phyloP scores from a whole-genome alignment of 805 yeast genomes.

The Wickerhamiella kurtzmanii region DNA sequence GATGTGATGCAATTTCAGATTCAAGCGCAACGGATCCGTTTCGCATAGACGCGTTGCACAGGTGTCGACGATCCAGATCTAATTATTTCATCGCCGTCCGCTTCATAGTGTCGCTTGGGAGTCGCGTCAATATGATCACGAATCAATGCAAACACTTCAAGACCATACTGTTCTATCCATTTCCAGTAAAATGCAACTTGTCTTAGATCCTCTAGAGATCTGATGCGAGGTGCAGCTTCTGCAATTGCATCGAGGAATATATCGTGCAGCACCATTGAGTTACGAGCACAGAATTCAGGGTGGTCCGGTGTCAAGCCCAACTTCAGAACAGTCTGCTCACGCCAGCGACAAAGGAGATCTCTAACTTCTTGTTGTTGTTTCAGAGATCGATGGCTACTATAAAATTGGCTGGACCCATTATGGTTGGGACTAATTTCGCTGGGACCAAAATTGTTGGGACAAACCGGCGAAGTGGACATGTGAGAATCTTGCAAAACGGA shows the following conservation, averaged over 20 bases:
- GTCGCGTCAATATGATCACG: constrained; percentile 14
- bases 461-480: too few relatives aligned
- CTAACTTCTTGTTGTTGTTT: constrained; percentile 3
- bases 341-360: constrained; percentile 12
- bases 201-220: constrained; percentile 17
- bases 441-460: too few relatives aligned
- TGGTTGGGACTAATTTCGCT: too few relatives aligned
- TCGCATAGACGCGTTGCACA: background rate
- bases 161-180: constrained; percentile 21
- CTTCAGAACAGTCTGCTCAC: constrained; percentile 13
- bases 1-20: too few relatives aligned
- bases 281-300: constrained; percentile 19
- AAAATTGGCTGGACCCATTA: too few relatives aligned
- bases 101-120: constrained; percentile 11
- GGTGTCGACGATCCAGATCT: background rate
- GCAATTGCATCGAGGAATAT: constrained; percentile 23
- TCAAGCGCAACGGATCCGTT: background rate
- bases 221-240: constrained; percentile 17
- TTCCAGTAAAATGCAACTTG: constrained; percentile 22
- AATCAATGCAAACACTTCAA: constrained; percentile 19
- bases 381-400: background rate
- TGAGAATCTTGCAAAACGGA: too few relatives aligned
- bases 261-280: constrained; percentile 22
- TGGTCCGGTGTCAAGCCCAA: constrained; percentile 18
- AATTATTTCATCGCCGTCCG: background rate